Evolutionary conservation across 2,329 filamentous ascomycete genomes (phyloP).

Genomic region (Rhynchosporium graminicola): DNA sequence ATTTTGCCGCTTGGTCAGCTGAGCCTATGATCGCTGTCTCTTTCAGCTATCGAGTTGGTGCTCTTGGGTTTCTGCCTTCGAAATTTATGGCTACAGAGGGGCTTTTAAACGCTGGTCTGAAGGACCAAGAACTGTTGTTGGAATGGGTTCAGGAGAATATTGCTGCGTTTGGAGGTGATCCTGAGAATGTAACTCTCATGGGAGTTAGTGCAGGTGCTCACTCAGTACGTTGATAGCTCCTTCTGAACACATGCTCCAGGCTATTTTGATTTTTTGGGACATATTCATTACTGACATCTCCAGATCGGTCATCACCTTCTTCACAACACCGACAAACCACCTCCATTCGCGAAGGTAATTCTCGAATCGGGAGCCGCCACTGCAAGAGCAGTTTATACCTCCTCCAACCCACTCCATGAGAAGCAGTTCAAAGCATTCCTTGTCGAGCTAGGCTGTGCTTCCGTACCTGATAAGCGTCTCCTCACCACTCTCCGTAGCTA

Average conservation of each 20-base stretch:
- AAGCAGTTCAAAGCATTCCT: conserved; percentile 58
- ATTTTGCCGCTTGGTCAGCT: conserved; percentile 58
- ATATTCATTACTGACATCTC: conserved; percentile 8
- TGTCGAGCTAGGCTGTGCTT: conserved; percentile 50
- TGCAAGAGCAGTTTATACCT: conserved; percentile 53
- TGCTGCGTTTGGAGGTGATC: conserved; percentile 60
- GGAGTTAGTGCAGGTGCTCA: conserved; percentile 64
- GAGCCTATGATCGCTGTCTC: conserved; percentile 57
- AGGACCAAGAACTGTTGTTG: conserved; percentile 60
- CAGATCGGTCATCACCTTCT: conserved; percentile 70
- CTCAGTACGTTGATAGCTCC: conserved; percentile 47
- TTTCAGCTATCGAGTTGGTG: conserved; percentile 64
- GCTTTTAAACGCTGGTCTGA: conserved; percentile 63
- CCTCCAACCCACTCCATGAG: conserved; percentile 58
- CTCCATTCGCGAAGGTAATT: conserved; percentile 54
- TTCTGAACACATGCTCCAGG: neutral
- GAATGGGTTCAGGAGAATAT: conserved; percentile 64
- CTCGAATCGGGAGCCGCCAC: conserved; percentile 59
- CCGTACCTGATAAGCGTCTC: conserved; percentile 47
- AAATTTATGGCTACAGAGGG: conserved; percentile 55
- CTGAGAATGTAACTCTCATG: conserved; percentile 59
- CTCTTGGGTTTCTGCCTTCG: conserved; percentile 68
- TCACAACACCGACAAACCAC: conserved; percentile 42
- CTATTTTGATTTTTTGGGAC: neutral
- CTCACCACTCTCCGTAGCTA: conserved; percentile 53